These are phyloP conservation scores for Tarenaya hassleriana DNA, from an alignment of 345 rosid species.

Conservation along the genomic window DNA sequence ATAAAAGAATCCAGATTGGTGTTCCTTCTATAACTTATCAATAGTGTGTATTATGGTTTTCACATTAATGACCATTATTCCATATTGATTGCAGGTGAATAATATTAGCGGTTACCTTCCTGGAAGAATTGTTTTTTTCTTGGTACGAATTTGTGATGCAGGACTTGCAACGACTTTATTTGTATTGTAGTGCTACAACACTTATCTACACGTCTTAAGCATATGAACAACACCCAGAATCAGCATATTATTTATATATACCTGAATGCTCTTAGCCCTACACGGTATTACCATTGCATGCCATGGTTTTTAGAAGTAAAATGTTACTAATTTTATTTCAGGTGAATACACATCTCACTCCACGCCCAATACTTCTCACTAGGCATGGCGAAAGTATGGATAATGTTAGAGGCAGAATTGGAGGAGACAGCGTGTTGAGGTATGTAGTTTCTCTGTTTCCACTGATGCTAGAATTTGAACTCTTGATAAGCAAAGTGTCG, in stretches of 20 bases:
- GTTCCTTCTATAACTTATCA: background rate
- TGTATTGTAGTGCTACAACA: constrained; percentile 1
- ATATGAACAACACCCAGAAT: too few species aligned
- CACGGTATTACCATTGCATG: background rate
- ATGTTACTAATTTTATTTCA: constrained; percentile 21
- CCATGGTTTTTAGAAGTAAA: constrained; percentile 3
- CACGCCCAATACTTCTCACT: constrained; percentile 94
- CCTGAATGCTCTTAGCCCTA: too few species aligned
- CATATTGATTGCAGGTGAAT: constrained; percentile 61
- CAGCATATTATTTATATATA: too few species aligned
- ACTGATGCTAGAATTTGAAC: constrained; percentile 5
- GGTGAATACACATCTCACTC: constrained; percentile 98
- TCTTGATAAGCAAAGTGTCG: background rate
- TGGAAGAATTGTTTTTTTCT: constrained; percentile 94
- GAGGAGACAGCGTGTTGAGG: constrained; percentile 90
- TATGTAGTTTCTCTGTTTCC: constrained; percentile 23
- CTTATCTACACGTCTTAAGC: too few species aligned
- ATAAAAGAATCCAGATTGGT: background rate
- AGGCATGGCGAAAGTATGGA: constrained; percentile 98
- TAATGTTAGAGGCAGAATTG: constrained; percentile 96
- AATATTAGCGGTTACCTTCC: constrained; percentile 99
- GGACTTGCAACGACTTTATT: background rate
- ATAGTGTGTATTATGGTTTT: constrained; percentile 12
- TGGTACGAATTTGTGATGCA: constrained; percentile 45
- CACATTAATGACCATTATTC: constrained; percentile 10